phyloP scores from a whole-genome alignment of 148 eudicot genomes.

The Amaranthus palmeri region DNA sequence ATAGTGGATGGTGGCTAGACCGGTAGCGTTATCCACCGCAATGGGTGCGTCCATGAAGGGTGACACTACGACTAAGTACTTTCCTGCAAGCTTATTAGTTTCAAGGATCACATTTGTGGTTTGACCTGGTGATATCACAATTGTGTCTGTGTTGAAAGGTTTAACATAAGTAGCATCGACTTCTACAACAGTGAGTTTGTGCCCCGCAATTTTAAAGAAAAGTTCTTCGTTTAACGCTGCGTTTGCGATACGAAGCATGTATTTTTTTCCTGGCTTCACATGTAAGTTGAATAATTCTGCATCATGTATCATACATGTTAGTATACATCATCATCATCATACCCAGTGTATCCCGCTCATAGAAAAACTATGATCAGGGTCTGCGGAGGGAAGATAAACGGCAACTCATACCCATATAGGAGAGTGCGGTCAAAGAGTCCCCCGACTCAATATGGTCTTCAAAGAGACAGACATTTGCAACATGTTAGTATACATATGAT shows the following conservation, averaged over 20 bases:
- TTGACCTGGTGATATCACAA: conserved; percentile 53
- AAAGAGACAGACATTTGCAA: too few species aligned
- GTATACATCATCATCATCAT: too few species aligned
- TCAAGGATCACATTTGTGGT: conserved; percentile 51
- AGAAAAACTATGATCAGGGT: too few species aligned
- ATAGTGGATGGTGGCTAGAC: conserved; percentile 42
- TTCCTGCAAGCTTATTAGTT: conserved; percentile 32
- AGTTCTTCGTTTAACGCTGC: conserved; percentile 48
- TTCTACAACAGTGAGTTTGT: conserved; percentile 34
- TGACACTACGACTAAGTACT: conserved; percentile 40
- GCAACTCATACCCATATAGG: too few species aligned
- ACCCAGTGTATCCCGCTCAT: too few species aligned
- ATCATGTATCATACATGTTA: neutral
- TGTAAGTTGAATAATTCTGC: conserved; percentile 14
- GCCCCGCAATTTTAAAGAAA: too few species aligned
- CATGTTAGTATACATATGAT: too few species aligned
- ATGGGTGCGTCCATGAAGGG: conserved; percentile 62
- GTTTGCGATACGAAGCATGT: conserved; percentile 17
- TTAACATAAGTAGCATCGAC: conserved; percentile 56
- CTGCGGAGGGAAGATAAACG: too few species aligned
- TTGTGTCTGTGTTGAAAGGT: conserved; percentile 39
- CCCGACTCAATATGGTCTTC: too few species aligned
- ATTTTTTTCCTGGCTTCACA: conserved; percentile 11
- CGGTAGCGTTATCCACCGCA: conserved; percentile 51
- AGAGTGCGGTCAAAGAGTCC: too few species aligned